Evolutionary conservation across 805 yeast species (phyloP).

Genomic region (Metschnikowia cerradonensis): DNA sequence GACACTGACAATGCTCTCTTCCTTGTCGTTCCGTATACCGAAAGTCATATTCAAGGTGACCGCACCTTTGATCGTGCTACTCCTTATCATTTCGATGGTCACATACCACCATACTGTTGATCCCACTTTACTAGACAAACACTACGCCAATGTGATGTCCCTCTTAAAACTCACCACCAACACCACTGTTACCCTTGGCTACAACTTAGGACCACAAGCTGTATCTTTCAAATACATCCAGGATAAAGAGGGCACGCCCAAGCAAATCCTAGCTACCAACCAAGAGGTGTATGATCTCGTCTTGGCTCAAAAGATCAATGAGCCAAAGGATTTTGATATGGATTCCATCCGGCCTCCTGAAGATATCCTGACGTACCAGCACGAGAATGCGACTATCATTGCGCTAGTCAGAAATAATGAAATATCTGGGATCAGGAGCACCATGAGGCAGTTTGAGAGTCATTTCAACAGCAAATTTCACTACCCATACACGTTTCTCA

Average conservation of each 20-base stretch:
- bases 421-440: constrained; percentile 39
- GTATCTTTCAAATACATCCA: constrained; percentile 35
- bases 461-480: constrained; percentile 65
- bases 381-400: constrained; percentile 74
- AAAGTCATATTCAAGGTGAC: constrained; percentile 6
- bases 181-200: constrained; percentile 2
- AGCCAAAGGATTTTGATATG: constrained; percentile 45
- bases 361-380: constrained; percentile 24
- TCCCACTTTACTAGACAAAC: constrained; percentile 5
- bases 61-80: constrained; percentile 6
- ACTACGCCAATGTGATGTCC: constrained; percentile 7
- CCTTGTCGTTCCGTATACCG: constrained; percentile 10
- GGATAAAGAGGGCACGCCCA: constrained; percentile 25
- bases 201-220: constrained; percentile 20
- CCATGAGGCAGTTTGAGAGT: constrained; percentile 60
- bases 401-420: constrained; percentile 73
- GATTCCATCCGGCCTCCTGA: constrained; percentile 24
- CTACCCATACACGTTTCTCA: constrained; percentile 79
- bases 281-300: constrained; percentile 34
- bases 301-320: constrained; percentile 34
- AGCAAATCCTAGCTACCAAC: constrained; percentile 36
- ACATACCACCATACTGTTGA: constrained; percentile 9
- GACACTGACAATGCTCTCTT: constrained; percentile 9
- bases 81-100: constrained; percentile 1
- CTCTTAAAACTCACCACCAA: constrained; percentile 3